Evolutionary conservation across 202 grass and related monocot species (phyloP).

Genomic region (Sporobolus alterniflorus): DNA sequence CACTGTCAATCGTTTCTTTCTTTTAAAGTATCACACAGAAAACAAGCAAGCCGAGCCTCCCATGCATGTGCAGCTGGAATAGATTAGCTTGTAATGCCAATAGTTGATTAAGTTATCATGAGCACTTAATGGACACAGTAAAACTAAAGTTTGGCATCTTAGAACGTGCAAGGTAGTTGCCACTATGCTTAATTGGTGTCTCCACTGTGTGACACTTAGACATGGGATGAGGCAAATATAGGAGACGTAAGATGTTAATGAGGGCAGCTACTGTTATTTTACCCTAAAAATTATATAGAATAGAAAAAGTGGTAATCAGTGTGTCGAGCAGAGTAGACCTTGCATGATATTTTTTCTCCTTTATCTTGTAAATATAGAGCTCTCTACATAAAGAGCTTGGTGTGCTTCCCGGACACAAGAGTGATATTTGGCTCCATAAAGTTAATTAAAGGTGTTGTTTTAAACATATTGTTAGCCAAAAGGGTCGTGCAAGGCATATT

Average conservation of each 20-base stretch:
- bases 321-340: neutral
- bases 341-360: neutral
- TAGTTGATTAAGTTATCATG: conserved; percentile 40
- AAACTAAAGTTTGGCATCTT: conserved; percentile 59
- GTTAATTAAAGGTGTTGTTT: neutral
- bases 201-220: neutral
- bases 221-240: neutral
- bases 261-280: neutral
- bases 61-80: conserved; percentile 51
- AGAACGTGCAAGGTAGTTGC: conserved; percentile 59
- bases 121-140: conserved; percentile 39
- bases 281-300: neutral
- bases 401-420: too few species aligned
- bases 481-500: neutral
- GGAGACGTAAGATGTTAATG: neutral
- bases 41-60: neutral
- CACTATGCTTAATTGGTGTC: conserved; percentile 37
- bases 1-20: neutral
- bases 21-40: conserved; percentile 23
- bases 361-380: neutral
- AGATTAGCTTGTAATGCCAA: conserved; percentile 28
- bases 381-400: too few species aligned
- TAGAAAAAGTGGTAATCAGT: neutral
- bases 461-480: neutral
- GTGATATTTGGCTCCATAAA: neutral